phyloP scores from a whole-genome alignment of 441 rosid genomes.

The Rhodomyrtus psidioides region DNA sequence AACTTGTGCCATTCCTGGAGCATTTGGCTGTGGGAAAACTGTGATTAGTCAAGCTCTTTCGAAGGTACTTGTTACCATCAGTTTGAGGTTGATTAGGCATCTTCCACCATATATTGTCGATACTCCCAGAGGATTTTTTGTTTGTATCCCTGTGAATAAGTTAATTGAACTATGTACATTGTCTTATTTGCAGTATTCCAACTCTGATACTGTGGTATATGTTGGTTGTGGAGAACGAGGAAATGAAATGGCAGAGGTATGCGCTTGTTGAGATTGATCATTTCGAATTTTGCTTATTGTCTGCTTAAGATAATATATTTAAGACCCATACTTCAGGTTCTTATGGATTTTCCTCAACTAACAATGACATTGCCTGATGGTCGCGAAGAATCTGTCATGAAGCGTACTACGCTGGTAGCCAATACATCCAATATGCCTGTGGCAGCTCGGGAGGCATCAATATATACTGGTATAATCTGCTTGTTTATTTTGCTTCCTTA shows the following conservation, averaged over 20 bases:
- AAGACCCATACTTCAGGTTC: slow-evolving; percentile 47
- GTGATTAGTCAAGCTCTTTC: slow-evolving; percentile 99
- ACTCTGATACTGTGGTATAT: slow-evolving; percentile 95
- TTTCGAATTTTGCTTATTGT: not conserved
- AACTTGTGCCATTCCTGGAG: slow-evolving; percentile 99
- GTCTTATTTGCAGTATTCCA: slow-evolving; percentile 68
- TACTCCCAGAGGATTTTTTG: not conserved
- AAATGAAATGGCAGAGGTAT: slow-evolving; percentile 99
- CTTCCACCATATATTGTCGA: not conserved
- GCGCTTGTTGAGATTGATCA: slow-evolving; percentile 8
- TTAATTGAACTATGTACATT: not conserved
- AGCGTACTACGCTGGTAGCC: slow-evolving; percentile 97
- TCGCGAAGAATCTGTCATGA: slow-evolving; percentile 99
- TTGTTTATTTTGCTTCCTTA: not conserved
- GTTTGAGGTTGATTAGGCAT: not conserved
- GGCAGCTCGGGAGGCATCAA: slow-evolving; percentile 99
- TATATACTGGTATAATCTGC: slow-evolving; percentile 70
- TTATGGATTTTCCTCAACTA: slow-evolving; percentile 99
- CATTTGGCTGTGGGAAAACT: slow-evolving; percentile 99
- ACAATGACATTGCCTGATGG: slow-evolving; percentile 99
- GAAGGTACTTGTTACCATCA: slow-evolving; percentile 39
- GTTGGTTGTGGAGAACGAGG: slow-evolving; percentile 99
- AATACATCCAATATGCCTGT: slow-evolving; percentile 99
- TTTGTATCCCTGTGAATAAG: not conserved
- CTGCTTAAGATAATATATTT: not conserved